These are phyloP conservation scores for Eimeria zaria DNA, from an alignment of 169 alveolate species.

Conservation along the genomic window DNA sequence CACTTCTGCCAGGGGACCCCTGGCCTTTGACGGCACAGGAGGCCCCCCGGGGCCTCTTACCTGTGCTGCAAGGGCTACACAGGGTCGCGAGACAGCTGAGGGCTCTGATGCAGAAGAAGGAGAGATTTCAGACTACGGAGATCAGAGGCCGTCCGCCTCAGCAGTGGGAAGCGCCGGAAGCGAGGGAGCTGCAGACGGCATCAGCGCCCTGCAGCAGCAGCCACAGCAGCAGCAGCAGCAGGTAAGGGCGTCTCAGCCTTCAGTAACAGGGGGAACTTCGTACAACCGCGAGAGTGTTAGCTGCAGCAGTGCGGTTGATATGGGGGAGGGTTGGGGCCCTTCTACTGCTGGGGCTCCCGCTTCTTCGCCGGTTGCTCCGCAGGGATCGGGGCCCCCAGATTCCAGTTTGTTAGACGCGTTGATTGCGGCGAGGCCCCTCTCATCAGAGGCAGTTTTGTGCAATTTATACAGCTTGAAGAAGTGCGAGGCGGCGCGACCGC, in stretches of 20 bases:
- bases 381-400: slow-evolving; percentile 35
- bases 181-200: neutral
- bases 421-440: slow-evolving; percentile 73
- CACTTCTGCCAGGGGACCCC: neutral
- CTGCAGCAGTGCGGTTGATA: slow-evolving; percentile 14
- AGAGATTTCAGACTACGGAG: slow-evolving; percentile 39
- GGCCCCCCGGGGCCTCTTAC: neutral
- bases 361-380: neutral
- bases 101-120: slow-evolving; percentile 58
- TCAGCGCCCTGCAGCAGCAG: slow-evolving; percentile 4
- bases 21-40: neutral
- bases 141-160: neutral
- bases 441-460: slow-evolving; percentile 42
- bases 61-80: neutral
- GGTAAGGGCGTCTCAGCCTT: neutral
- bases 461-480: slow-evolving; percentile 68
- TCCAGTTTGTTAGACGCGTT: slow-evolving; percentile 54
- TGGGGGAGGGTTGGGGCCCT: neutral
- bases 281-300: slow-evolving; percentile 18
- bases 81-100: neutral
- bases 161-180: neutral
- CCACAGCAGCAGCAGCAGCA: slow-evolving; percentile 35
- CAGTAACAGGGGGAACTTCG: neutral
- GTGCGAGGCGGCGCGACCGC: slow-evolving; percentile 62
- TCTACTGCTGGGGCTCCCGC: neutral